Percentiles rank a stretch among this genome's conserved stretches.
Conservation (phyloP, 2,329 filamentous ascomycete genomes). For the Calonectria hawksworthii region DNA sequence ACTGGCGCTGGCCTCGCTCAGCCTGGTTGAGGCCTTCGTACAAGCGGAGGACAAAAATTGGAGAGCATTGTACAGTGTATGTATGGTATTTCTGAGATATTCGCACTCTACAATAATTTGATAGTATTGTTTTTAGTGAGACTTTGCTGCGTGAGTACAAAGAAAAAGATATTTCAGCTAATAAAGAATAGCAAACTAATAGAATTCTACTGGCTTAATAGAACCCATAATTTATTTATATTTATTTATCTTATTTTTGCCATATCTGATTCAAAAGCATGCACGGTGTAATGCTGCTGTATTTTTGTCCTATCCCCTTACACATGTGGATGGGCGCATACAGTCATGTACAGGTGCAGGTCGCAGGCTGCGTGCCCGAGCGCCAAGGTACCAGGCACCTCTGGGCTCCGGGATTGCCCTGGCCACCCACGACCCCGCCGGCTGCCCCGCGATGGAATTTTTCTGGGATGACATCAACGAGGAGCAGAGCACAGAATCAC, state of each 20-base stretch:
- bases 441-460: conserved; percentile 51
- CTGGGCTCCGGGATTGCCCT: conserved; percentile 20
- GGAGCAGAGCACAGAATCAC: conserved; percentile 21
- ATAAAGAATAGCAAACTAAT: not conserved
- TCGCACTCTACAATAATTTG: not conserved
- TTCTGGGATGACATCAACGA: conserved; percentile 50
- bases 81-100: not conserved
- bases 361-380: conserved; percentile 15
- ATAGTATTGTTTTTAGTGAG: not conserved
- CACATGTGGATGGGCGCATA: not conserved
- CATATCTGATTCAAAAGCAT: not conserved
- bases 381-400: conserved; percentile 39
- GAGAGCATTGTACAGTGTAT: not conserved
- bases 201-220: not conserved
- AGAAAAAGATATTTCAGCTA: not conserved
- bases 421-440: conserved; percentile 22
- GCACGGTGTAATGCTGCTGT: not conserved
- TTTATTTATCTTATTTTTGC: not conserved
- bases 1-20: not conserved
- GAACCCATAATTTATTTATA: not conserved
- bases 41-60: not conserved
- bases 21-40: not conserved
- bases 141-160: not conserved
- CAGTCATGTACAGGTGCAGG: not conserved
- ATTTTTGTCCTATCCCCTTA: not conserved